Base-by-base conservation (phyloP, 352 stramenopile genomes). In the Phytophthora pluvialis region DNA sequence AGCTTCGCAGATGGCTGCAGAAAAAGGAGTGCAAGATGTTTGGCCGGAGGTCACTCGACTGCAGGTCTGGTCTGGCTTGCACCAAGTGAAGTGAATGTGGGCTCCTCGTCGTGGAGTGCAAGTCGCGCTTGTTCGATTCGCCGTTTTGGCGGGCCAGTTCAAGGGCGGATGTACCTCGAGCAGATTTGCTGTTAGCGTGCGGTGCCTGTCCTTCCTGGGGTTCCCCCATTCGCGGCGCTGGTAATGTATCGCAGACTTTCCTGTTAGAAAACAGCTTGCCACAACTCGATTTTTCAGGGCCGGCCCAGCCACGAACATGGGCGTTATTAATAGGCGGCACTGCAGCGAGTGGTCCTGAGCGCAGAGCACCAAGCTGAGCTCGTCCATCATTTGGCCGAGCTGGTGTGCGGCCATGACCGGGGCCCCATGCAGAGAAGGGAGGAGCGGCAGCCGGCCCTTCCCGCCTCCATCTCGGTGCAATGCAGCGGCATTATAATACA, bases 221-320 rank as follows among this genome's bases (percentile, higher is more conserved):
- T 35, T 50, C 44, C 44, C 44, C 28, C 15, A 31, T 42, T 40
- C 46, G 31, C 29, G 46, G 31, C 46, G 46, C 46, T 42, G 44
- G 44, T 50, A 53, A 53, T 53, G 46, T 53, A 53, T 53, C 46
- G 46, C 46, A 53, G 18, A 53, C n/a, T 18, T 43, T 5, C 21
- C 15, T 43, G 8, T 40, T 48, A 32, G 16, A 31, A 18, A 50
- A 50, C 43, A 50, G 44, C 10, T 15, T 21, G 8, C 7, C 42
- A 28, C 39, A 29, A 6, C 35, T 18, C 16, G n/a, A 10, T 29
- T 31, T 46, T 29, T 31, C 21, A 21, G 40, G 7, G 5, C 21
- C 11, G 10, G 40, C n/a, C 28, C 48, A 45, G 16, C 49, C 49
- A 46, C 35, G 35, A 57, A 25, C 33, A 57, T 47, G 49, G 33